Base-by-base conservation (phyloP, 495 filamentous ascomycete genomes). In the Parathielavia appendiculata region DNA sequence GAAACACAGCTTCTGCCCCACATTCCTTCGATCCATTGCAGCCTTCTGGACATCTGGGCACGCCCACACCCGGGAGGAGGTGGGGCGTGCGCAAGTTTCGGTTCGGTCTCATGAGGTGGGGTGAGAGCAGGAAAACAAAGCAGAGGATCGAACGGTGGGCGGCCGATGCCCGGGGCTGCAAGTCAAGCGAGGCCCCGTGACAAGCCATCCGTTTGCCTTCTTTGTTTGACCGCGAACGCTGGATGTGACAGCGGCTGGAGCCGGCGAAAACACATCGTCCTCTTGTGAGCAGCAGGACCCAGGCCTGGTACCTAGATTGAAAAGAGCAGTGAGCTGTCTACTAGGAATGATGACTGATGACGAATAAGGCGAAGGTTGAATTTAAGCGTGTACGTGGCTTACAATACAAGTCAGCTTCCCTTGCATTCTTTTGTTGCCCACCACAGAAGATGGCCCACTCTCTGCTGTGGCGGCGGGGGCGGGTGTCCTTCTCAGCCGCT, bases 141-240 rank as follows among this genome's bases (percentile, higher is more conserved):
- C 43, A 43, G 45, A 43, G 26, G 32, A 23, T 13, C 20, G 34
- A 26, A 20, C 45, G 40, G 41, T 16, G 40, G 50, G 26, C 26
- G 26, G 26, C 34, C 58, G 65, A 47, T 57, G 62, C 50, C 59
- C 61, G 61, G 71, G 68, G 26, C 26, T 71, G 68, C 61, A 63
- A 58, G 51, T 63, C 61, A 65, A 63, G 50, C 60, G 63, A 63
- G 55, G 63, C 47, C 71, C 67, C 69, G 74, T 74, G 71, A 76
- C 72, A 66, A 63, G 68, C 69, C 69, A 34, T 40, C 51, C 39
- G 23, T 60, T 59, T 58, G 32, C 51, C 47, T 57, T 56, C 59
- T 63, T 54, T 53, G 26, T 39, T 49, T 20, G 30, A 26, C 51
- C 23, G 44, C 53, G 45, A 41, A 54, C 40, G 56, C 47, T 55